Evolutionary conservation across 2,329 filamentous ascomycete genomes (phyloP), one percentile per base, ranked within the genome.

Genomic region (Hirsutella rhossiliensis): DNA sequence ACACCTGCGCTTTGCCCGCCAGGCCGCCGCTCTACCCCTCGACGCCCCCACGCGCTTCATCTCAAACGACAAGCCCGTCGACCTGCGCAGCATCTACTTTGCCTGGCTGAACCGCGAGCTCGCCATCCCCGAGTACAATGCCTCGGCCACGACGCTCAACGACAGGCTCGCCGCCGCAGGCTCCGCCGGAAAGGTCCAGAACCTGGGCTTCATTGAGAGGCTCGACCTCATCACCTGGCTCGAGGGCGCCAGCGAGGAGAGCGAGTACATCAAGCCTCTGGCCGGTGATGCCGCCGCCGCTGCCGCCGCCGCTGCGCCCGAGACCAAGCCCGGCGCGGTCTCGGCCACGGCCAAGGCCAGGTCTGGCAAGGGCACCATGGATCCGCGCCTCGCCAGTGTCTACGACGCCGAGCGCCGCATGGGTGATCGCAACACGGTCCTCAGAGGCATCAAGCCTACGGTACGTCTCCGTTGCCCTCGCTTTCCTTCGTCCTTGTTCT

Each of bases 41-140:
- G 79, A 77, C 42, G 74, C 76, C 13, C 73, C 82, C 11, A 98
- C 92, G 52, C 87, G 92, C 55, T 97, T 97, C 69, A 75, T 85
- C 48, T 89, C 87, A n/a, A 76, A 78, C 46, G 77, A 76, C 54
- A 73, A 77, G 45, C 74, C 83, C 5, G 81, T 95, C 56, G 87
- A 96, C 60, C 72, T 98, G 53, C 87, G 92, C 59, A 92, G 84
- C 61, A 90, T 96, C 65, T 96, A 90, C 70, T 95, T 97, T 60
- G 88, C 88, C 45, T 98, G 88, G 87, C 73, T 86, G 56, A 94
- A 96, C 66, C 87, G 88, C 62, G 90, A 97, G 67, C 80, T 84
- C 44, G 80, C 84, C 44, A 88, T 94, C 52, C 84, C 86, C 11
- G 87, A 94, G 55, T 97, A 97, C 73, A 92, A 96, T 64, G 78